A percentile compares a stretch with the other conserved stretches of the same genome.
Conservation (phyloP, 257 asterid species). For the Primulina tabacum region DNA sequence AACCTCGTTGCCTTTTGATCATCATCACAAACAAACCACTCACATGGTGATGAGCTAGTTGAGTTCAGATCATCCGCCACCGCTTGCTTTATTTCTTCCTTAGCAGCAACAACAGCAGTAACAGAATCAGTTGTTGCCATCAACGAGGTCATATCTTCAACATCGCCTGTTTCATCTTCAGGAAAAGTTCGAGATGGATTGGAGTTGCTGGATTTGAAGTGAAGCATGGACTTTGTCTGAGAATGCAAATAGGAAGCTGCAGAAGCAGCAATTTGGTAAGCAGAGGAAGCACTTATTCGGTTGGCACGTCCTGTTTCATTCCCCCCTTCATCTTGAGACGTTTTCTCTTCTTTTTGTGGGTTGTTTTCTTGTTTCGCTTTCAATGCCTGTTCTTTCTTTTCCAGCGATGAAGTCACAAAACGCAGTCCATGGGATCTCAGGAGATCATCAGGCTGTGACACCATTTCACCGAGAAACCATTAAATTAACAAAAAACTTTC, state of each 20-base stretch:
- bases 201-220: not conserved
- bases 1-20: slow-evolving; percentile 74
- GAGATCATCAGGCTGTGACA: slow-evolving; percentile 65
- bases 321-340: slow-evolving; percentile 14
- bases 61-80: slow-evolving; percentile 94
- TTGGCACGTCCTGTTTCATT: slow-evolving; percentile 10
- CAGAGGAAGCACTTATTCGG: slow-evolving; percentile 37
- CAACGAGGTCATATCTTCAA: slow-evolving; percentile 58
- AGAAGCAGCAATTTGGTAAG: slow-evolving; percentile 50
- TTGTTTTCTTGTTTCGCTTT: slow-evolving; percentile 51
- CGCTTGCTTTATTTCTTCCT: slow-evolving; percentile 96
- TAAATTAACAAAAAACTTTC: not conserved
- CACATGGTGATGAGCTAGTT: slow-evolving; percentile 72
- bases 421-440: slow-evolving; percentile 52
- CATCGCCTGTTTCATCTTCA: slow-evolving; percentile 15
- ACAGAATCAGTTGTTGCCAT: slow-evolving; percentile 92
- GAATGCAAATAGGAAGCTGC: slow-evolving; percentile 53
- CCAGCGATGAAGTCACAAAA: slow-evolving; percentile 79
- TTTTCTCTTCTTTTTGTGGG: slow-evolving; percentile 22
- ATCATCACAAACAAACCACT: slow-evolving; percentile 92
- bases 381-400: slow-evolving; percentile 65
- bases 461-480: not conserved
- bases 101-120: slow-evolving; percentile 92
- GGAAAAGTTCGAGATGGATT: slow-evolving; percentile 22
- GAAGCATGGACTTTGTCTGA: slow-evolving; percentile 38